Base-by-base conservation (phyloP, 2,329 filamentous ascomycete genomes). In the Plenodomus tracheiphilus region DNA sequence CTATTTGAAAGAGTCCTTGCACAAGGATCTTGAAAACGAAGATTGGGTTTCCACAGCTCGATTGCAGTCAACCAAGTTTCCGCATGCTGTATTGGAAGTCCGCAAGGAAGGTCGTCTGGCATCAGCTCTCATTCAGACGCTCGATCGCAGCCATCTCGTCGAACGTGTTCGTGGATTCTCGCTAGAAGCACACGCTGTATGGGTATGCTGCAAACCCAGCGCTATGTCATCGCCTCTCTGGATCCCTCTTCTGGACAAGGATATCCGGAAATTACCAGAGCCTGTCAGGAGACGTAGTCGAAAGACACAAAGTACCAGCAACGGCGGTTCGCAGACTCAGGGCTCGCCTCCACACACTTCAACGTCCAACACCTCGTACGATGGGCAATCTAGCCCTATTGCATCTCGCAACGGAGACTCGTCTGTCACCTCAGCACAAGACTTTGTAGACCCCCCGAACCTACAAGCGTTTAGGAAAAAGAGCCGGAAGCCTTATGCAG, bases 121-220 rank as follows among this genome's bases (percentile, higher is more conserved):
- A 19, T 59, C 64, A 17, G 64, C 69, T 19, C 63, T 81, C 13
- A 65, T 80, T 18, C 61, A 74, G 40, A 65, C 66, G 4, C 67
- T 81, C 18, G 75, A 81, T 49, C 62, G 68, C 35, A 80, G 74
- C 52, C 75, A 81, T 58, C 59, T 81, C 45, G 68, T 73, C 16
- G 79, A 82, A 55, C 74, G 79, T 25, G 74, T 82, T 9, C 72
- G 76, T 28, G 79, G 79, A 4, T 82, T 82, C 55, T 81, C 79
- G 1, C 59, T 82, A 9, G 78, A 81, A 59, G 75, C 75, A 28
- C 79, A 82, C 59, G 77, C 79, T 22, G 74, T 82, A 5, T 80
- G 77, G 72, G 69, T 72, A 32, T 76, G 75, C 40, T 76, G 73
- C 57, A 74, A 74, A 49, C 74, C 77, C 2, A 59, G 51, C 20